These are phyloP conservation scores for Backusella sp. DNA, from an alignment of 192 early-diverging fungal species.

Conservation along the genomic window DNA sequence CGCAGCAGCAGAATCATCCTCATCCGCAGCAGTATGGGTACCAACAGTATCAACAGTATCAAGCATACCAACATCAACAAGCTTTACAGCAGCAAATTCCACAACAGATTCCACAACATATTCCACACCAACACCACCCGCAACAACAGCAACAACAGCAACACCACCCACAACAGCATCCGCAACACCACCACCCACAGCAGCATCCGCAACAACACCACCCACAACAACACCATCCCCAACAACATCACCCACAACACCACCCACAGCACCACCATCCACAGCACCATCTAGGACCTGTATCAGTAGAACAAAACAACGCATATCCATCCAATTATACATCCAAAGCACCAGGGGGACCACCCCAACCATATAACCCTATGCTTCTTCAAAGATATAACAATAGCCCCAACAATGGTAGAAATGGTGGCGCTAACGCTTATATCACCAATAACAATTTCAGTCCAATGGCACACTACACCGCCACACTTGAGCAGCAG, in stretches of 20 bases:
- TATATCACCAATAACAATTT: slow-evolving; percentile 1
- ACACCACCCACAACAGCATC: not conserved
- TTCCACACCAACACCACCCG: not conserved
- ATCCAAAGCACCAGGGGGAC: slow-evolving; percentile 1
- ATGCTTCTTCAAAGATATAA: not conserved
- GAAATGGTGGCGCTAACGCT: not conserved
- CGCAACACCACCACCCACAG: not conserved
- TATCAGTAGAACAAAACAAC: slow-evolving; percentile 2
- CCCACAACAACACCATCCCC: not conserved
- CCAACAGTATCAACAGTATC: not conserved
- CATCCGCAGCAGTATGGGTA: not conserved
- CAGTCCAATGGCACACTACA: not conserved
- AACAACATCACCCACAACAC: not conserved
- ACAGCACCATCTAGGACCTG: not conserved
- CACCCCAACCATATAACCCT: not conserved
- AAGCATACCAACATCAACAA: not conserved
- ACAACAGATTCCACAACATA: not conserved
- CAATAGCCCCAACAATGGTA: not conserved
- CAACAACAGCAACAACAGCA: not conserved
- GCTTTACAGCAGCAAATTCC: not conserved
- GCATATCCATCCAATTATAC: slow-evolving; percentile 6
- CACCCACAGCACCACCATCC: not conserved
- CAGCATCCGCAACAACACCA: not conserved
- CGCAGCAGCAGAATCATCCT: not conserved
- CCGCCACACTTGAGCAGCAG: not conserved